Conservation (phyloP, 495 filamentous ascomycete genomes). For the Amniculicola lignicola region DNA sequence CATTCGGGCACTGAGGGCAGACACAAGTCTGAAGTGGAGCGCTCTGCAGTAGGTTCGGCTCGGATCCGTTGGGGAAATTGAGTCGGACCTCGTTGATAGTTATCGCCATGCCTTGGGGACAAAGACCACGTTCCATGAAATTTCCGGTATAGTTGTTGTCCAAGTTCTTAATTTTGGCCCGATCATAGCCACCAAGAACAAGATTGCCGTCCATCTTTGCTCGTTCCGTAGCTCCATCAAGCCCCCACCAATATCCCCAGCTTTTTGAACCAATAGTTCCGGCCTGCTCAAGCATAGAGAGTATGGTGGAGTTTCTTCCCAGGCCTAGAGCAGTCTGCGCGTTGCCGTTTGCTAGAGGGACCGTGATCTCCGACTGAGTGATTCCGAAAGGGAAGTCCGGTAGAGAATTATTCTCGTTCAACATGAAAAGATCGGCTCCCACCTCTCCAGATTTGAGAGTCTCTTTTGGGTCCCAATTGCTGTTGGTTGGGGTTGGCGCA, state of each 20-base stretch:
- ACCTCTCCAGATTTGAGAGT: neutral
- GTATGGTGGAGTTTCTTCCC: constrained; percentile 45
- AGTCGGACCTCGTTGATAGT: constrained; percentile 40
- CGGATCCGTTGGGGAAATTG: constrained; percentile 42
- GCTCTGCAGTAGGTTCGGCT: constrained; percentile 29
- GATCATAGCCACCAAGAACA: constrained; percentile 49
- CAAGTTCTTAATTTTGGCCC: constrained; percentile 41
- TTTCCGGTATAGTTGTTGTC: constrained; percentile 35
- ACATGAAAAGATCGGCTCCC: neutral
- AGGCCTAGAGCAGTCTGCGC: constrained; percentile 33
- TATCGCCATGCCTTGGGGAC: constrained; percentile 40
- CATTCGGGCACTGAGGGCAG: constrained; percentile 17
- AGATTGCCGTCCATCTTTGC: constrained; percentile 42
- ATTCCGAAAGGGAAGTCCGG: constrained; percentile 3
- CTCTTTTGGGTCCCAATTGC: neutral
- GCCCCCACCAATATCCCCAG: constrained; percentile 47
- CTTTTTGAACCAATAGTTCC: constrained; percentile 43
- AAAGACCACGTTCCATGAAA: constrained; percentile 17
- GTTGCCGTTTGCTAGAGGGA: neutral
- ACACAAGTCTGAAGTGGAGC: constrained; percentile 32
- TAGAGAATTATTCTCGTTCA: neutral
- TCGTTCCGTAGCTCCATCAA: constrained; percentile 36
- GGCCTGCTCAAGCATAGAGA: constrained; percentile 38
- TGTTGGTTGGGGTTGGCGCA: neutral
- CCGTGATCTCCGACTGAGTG: neutral